These are phyloP conservation scores for Penicilliopsis zonata DNA, from an alignment of 495 filamentous ascomycete genomes.

Conservation along the genomic window DNA sequence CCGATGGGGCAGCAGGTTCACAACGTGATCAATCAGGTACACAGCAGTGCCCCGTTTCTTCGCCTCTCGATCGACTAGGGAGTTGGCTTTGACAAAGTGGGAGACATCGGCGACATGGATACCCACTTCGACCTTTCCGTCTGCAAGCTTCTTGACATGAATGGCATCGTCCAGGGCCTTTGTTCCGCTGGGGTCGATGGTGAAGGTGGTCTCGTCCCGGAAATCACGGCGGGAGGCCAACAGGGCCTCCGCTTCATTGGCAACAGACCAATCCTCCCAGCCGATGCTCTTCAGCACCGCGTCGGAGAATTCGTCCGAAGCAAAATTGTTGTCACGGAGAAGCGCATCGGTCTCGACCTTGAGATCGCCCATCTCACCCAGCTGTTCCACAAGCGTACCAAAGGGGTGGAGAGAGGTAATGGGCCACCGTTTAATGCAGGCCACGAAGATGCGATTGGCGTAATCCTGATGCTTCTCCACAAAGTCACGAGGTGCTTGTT, in stretches of 20 bases:
- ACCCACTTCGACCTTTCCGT: slow-evolving; percentile 86
- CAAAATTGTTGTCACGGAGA: slow-evolving; percentile 96
- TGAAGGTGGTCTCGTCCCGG: slow-evolving; percentile 81
- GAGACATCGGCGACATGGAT: slow-evolving; percentile 93
- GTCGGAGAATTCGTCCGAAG: slow-evolving; percentile 93
- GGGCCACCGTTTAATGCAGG: slow-evolving; percentile 98
- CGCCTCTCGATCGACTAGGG: slow-evolving; percentile 90
- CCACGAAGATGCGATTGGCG: slow-evolving; percentile 93
- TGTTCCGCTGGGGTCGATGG: slow-evolving; percentile 72
- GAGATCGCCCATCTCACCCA: slow-evolving; percentile 93
- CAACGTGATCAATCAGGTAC: slow-evolving; percentile 80
- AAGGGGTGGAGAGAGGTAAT: slow-evolving; percentile 99
- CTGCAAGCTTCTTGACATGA: slow-evolving; percentile 69
- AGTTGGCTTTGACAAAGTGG: slow-evolving; percentile 93
- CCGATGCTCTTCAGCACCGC: slow-evolving; percentile 89
- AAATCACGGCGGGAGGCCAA: slow-evolving; percentile 78
- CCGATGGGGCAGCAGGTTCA: slow-evolving; percentile 79
- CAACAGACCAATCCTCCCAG: slow-evolving; percentile 80
- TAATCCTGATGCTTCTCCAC: slow-evolving; percentile 98
- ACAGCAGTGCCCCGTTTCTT: slow-evolving; percentile 97
- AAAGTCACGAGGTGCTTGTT: slow-evolving; percentile 94
- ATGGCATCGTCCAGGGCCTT: slow-evolving; percentile 84
- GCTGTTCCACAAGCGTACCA: slow-evolving; percentile 91
- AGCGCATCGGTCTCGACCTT: slow-evolving; percentile 96
- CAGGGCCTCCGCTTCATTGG: slow-evolving; percentile 65